Evolutionary conservation across 495 filamentous ascomycete genomes (phyloP), one percentile per base, ranked within the genome.

Genomic region (Parathielavia hyrcaniae): DNA sequence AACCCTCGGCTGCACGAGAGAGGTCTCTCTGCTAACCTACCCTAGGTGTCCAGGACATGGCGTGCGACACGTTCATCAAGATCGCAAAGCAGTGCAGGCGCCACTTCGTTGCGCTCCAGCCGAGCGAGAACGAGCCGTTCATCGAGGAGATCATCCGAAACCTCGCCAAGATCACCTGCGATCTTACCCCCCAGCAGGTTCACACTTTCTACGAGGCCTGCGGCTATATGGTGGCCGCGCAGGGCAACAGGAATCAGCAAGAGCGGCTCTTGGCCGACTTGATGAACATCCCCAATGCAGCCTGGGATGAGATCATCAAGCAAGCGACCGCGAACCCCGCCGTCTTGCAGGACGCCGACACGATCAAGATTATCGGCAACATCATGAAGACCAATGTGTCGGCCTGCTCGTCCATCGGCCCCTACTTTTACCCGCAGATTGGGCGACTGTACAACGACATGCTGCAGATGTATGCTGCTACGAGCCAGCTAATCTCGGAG

Each of bases 381-480:
- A 95, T 99, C 64, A 99, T 97, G 93, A 99, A 99, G 79, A 99
- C 93, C 6, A 99, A 99, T 64, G 93, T 99, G 6, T 89, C 93
- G 1, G 93, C 93, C 14, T 97, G 93, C 68, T 89, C 87, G 26
- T 97, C 95, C 0, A 91, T 97, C 51, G 93, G 93, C 26, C 85
- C 86, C 53, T 97, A 97, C 75, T 99, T 99, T 74, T 96, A 93
- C 68, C 92, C 93, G n/a, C 93, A 99, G 69, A 95, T 99, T 67
- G 95, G 91, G 47, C 85, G 91, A 26, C 96, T 99, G 61, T 99
- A 97, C 65, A 84, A 92, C 67, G 95, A 99, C 69, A 97, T 99
- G 95, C 76, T 99, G 45, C 90, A 90, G 61, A 97, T 99, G 93
- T 99, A 97, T 66, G 85, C 90, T 48, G 91, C 92, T 34, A 90